phyloP scores from a whole-genome alignment of 139 green algal species.

The Eudorina sp. region DNA sequence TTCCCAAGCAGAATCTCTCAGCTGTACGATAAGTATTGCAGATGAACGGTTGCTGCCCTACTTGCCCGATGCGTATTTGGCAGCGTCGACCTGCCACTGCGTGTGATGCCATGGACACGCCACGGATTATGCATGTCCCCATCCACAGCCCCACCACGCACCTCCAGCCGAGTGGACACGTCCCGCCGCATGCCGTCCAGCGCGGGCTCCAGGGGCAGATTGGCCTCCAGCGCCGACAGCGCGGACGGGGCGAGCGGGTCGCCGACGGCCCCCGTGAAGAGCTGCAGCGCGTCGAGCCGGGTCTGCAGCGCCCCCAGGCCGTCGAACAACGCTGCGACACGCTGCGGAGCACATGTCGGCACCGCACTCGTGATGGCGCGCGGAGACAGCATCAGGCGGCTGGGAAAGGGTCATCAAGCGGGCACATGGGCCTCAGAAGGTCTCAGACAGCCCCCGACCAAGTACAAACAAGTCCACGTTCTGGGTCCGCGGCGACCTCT shows the following conservation, averaged over 20 bases:
- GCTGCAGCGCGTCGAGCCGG: slow-evolving; percentile 27
- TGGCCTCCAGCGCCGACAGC: slow-evolving; percentile 27
- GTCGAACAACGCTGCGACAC: slow-evolving; percentile 19
- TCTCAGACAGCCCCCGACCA: no score
- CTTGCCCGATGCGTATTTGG: no score
- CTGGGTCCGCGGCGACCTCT: no score
- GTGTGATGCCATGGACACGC: no score
- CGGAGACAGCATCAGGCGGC: not conserved
- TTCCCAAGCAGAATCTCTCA: no score
- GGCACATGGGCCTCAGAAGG: no score
- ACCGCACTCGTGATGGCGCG: not conserved
- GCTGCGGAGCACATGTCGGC: slow-evolving; percentile 15
- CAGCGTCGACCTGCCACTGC: no score
- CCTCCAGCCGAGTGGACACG: slow-evolving; percentile 2
- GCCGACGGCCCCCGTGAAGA: not conserved
- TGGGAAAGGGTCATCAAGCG: not conserved
- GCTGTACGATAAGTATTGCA: no score
- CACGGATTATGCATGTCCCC: no score
- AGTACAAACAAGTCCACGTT: no score
- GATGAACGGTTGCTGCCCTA: no score
- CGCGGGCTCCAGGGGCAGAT: slow-evolving; percentile 35
- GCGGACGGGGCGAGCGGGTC: not conserved
- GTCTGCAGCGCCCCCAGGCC: slow-evolving; percentile 18
- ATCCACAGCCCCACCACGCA: no score
- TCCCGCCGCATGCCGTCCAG: slow-evolving; percentile 16